Base-by-base conservation (phyloP, 768 basidiomycete species). In the Leucocoprinus sp. region DNA sequence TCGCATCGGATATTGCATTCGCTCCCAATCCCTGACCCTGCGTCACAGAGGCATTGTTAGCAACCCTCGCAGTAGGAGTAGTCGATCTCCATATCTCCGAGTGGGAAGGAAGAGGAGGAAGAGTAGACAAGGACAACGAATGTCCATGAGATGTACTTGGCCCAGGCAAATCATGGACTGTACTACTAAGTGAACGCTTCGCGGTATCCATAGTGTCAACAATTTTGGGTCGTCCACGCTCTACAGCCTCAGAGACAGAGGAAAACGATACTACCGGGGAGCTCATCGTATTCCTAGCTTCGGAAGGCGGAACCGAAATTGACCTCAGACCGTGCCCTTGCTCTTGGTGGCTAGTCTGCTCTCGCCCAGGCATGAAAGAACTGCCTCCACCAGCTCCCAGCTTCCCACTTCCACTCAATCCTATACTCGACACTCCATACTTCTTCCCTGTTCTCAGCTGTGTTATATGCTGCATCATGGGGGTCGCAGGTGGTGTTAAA, bases 261-360 rank as follows among this genome's bases (percentile, higher is more conserved):
- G 29, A 38, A 27, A 47, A 47, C 28, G 38, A 18, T 43, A 44
- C 34, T 33, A 41, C 42, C n/a, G 40, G 31, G 63, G 60, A 40
- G 23, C 34, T 41, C 24, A 15, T 27, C 51, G 75, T 50, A 57
- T 56, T 56, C 53, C 58, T 31, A 51, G 74, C 72, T 50, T 87
- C 83, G 11, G 75, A 62, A 15, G 72, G 72, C 2, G 46, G 46
- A 12, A 48, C 46, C n/a, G 46, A 48, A 22, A 22, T 36, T n/a
- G 46, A 48, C 15, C 46, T 41, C 17, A 26, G 34, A 37, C 22
- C 43, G 9, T 41, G 38, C 12, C 28, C 22, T 5, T 37, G 33
- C 11, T 24, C n/a, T 17, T 28, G 26, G 34, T 27, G 5, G 31
- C 43, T 36, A 24, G 21, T 21, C n/a, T 43, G 42, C 19, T 33